Conservation (phyloP, 148 eudicot species). For the Hydrangea macrophylla region DNA sequence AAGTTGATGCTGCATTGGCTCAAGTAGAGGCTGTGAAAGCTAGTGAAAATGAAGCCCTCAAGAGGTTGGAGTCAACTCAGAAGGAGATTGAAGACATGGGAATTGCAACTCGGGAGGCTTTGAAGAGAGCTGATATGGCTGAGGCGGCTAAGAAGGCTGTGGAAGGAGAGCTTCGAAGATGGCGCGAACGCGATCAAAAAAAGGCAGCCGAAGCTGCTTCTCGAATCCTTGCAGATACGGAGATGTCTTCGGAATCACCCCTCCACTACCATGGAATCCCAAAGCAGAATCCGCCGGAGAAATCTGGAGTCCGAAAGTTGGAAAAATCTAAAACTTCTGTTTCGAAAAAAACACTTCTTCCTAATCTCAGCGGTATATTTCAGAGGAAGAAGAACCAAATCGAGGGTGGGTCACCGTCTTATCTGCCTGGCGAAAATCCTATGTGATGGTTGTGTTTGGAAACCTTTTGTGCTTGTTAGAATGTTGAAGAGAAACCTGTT, state of each 20-base stretch:
- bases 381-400: conserved; percentile 64
- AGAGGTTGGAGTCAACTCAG: conserved; percentile 57
- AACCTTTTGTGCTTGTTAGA: conserved; percentile 11
- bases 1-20: conserved; percentile 84
- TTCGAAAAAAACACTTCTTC: conserved; percentile 54
- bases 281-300: conserved; percentile 35
- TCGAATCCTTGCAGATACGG: conserved; percentile 54
- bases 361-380: conserved; percentile 63
- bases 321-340: conserved; percentile 45
- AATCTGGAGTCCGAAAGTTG: conserved; percentile 31
- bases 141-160: conserved; percentile 87
- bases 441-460: conserved; percentile 16
- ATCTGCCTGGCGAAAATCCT: conserved; percentile 56
- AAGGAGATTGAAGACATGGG: conserved; percentile 74
- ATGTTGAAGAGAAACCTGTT: conserved; percentile 7
- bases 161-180: conserved; percentile 79
- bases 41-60: conserved; percentile 76
- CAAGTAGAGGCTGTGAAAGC: conserved; percentile 90
- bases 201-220: conserved; percentile 77
- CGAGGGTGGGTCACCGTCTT: conserved; percentile 64
- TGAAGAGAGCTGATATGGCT: conserved; percentile 72
- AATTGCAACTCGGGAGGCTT: conserved; percentile 58
- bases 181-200: conserved; percentile 83
- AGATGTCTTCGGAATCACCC: conserved; percentile 36
- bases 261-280: conserved; percentile 36